A percentile compares a stretch with the other conserved stretches of the same genome.
phyloP scores from a whole-genome alignment of 2,329 filamentous ascomycete species.

The Cucurbitaria berberidis region DNA sequence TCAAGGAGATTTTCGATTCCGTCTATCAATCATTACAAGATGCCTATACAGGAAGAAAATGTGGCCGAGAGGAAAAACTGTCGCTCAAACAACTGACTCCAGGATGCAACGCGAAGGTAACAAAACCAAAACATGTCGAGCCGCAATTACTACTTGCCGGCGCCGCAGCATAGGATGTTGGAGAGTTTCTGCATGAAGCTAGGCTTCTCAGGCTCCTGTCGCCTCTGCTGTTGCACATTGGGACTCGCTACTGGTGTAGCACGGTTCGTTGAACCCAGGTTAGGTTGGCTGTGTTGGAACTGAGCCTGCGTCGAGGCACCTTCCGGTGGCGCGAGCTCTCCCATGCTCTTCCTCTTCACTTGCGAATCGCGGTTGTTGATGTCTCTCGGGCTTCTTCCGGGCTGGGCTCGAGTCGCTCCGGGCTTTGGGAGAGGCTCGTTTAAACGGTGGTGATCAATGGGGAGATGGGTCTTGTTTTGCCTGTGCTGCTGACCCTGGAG shows the following conservation, averaged over 20 bases:
- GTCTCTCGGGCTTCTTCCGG: constrained; percentile 47
- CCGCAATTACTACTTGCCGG: constrained; percentile 36
- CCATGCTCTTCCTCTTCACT: constrained; percentile 73
- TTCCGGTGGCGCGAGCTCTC: constrained; percentile 81
- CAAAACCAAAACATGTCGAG: constrained; percentile 20
- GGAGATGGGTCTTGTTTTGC: constrained; percentile 60
- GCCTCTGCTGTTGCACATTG: constrained; percentile 60
- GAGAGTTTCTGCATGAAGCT: constrained; percentile 90
- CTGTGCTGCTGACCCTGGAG: constrained; percentile 75
- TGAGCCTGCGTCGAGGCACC: constrained; percentile 87
- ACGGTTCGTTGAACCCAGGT: constrained; percentile 69
- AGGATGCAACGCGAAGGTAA: constrained; percentile 41
- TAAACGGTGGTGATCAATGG: constrained; percentile 52
- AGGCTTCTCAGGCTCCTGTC: constrained; percentile 68
- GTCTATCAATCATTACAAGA: constrained; percentile 51
- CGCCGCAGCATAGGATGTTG: constrained; percentile 85
- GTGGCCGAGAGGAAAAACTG: constrained; percentile 31
- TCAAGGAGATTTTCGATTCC: constrained; percentile 46
- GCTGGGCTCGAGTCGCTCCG: constrained; percentile 64
- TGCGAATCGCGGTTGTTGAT: constrained; percentile 30
- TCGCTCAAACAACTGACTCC: constrained; percentile 46
- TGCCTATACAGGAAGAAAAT: constrained; percentile 49
- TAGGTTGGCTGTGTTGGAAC: constrained; percentile 93
- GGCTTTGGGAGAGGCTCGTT: constrained; percentile 62
- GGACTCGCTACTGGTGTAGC: constrained; percentile 54